A percentile compares a stretch with the other conserved stretches of the same genome.
Evolutionary conservation across 2,329 filamentous ascomycete species (phyloP).

Genomic region (Didymella pomorum): DNA sequence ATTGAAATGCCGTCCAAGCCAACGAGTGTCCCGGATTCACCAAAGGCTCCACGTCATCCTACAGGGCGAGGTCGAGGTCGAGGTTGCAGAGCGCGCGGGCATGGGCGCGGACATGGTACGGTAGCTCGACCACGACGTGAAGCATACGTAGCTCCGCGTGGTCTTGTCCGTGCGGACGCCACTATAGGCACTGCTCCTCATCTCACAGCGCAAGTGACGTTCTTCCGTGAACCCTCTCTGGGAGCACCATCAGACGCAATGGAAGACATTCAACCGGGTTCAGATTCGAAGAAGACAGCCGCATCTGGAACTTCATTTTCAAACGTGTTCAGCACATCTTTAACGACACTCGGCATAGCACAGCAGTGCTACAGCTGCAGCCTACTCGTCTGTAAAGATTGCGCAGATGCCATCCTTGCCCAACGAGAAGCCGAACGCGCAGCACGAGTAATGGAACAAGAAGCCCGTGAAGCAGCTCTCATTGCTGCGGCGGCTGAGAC

Average conservation of each 20-base stretch:
- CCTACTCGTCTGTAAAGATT: conserved; percentile 35
- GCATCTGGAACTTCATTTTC: background rate
- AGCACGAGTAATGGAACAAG: background rate
- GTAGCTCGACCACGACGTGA: conserved; percentile 5
- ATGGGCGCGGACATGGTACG: background rate
- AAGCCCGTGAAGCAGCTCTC: background rate
- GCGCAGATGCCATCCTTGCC: conserved; percentile 22
- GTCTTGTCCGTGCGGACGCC: conserved; percentile 19
- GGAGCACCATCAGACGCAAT: background rate
- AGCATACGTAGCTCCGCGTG: conserved; percentile 19
- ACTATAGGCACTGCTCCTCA: conserved; percentile 14
- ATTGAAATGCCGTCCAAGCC: conserved; percentile 22
- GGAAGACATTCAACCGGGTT: background rate
- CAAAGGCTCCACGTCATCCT: background rate
- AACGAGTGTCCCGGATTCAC: background rate
- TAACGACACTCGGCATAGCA: conserved; percentile 32
- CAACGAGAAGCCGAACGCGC: conserved; percentile 9
- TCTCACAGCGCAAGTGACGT: background rate
- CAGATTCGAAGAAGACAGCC: background rate
- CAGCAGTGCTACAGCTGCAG: conserved; percentile 36
- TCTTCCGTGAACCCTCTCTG: too few species aligned
- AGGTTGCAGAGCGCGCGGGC: background rate
- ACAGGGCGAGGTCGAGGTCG: background rate
- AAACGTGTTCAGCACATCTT: background rate
- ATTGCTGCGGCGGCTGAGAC: background rate